phyloP scores from a whole-genome alignment of 2,329 filamentous ascomycete genomes.

The Arthroderma sp. region DNA sequence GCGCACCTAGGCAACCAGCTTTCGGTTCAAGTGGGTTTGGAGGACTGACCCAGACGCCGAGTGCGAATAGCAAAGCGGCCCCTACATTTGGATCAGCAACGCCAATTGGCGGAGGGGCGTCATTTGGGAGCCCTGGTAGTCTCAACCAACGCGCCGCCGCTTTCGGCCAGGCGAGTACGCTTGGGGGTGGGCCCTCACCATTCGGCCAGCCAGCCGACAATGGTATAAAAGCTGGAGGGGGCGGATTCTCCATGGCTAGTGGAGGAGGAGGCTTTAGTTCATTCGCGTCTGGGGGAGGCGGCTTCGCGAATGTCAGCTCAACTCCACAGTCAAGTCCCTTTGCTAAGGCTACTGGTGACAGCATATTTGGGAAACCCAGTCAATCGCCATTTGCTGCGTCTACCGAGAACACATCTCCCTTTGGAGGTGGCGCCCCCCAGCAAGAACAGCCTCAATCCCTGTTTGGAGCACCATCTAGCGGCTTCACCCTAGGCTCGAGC shows the following conservation, averaged over 20 bases:
- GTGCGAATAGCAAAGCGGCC: constrained; percentile 15
- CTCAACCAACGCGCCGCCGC: constrained; percentile 18
- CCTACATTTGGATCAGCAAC: constrained; percentile 25
- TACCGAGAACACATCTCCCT: neutral
- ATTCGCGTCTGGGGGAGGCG: constrained; percentile 2
- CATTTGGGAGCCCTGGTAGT: constrained; percentile 25
- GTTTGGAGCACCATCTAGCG: constrained; percentile 18
- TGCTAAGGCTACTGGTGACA: constrained; percentile 12
- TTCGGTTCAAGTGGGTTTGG: neutral
- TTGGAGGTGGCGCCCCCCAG: constrained; percentile 6
- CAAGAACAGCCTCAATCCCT: constrained; percentile 17
- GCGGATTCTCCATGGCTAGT: constrained; percentile 9
- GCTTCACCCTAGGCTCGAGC: constrained; percentile 32
- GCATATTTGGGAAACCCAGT: constrained; percentile 4
- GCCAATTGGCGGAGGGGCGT: constrained; percentile 11
- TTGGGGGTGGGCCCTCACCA: constrained; percentile 10
- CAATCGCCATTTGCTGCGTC: neutral
- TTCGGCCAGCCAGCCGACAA: constrained; percentile 22
- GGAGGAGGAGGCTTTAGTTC: constrained; percentile 22
- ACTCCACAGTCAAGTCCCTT: constrained; percentile 16
- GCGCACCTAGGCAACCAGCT: constrained; percentile 7
- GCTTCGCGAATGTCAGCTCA: neutral
- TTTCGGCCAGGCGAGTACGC: constrained; percentile 20
- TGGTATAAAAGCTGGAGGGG: neutral
- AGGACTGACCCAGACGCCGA: constrained; percentile 8